Evolutionary conservation across 2,329 filamentous ascomycete species (phyloP), one percentile per base, ranked within the genome.

Genomic region (Podosphaera aphanis): DNA sequence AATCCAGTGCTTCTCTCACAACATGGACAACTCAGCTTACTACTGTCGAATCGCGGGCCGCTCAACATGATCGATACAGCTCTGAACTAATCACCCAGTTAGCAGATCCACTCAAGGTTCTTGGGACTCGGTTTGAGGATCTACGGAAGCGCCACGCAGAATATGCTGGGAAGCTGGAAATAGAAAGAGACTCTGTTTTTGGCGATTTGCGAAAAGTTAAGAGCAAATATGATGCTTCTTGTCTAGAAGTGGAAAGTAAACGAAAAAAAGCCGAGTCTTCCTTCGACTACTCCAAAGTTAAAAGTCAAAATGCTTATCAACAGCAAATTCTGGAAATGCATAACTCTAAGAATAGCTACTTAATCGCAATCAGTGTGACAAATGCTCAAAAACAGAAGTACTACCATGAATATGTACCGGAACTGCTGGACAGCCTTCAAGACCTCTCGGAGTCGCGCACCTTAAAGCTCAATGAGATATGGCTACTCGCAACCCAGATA

Each of bases 311-410:
- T 59, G 77, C 83, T 33, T 98, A 93, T 62, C 83, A 93, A 57
- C 84, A 93, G 59, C 88, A 95, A 62, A 70, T 92, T 49, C 65
- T 78, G 49, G 90, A 98, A 55, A 95, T 95, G 90, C 83, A 90
- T 63, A 98, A 98, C 60, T 73, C 80, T 61, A 98, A 98, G 68
- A 98, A 98, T 61, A 85, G 82, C n/a, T 98, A 98, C 59, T 66
- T 98, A 49, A 93, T 98, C 57, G 73, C 77, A 49, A 93, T 98
- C 65, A 93, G 93, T 59, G 83, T 95, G 48, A 92, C 86, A 29
- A 98, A 98, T 64, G 93, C 90, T 65, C 79, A 93, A 58, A 98
- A 95, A 66, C 85, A 94, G 60, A 83, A 79, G 59, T 95, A 95
- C 66, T 98, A 93, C 59, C 80, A 95, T 60, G 85, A 94, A 61